Evolutionary conservation across 192 early-diverging fungal genomes (phyloP), one percentile per base, ranked within the genome.

Genomic region (Obelidium mucronatum): DNA sequence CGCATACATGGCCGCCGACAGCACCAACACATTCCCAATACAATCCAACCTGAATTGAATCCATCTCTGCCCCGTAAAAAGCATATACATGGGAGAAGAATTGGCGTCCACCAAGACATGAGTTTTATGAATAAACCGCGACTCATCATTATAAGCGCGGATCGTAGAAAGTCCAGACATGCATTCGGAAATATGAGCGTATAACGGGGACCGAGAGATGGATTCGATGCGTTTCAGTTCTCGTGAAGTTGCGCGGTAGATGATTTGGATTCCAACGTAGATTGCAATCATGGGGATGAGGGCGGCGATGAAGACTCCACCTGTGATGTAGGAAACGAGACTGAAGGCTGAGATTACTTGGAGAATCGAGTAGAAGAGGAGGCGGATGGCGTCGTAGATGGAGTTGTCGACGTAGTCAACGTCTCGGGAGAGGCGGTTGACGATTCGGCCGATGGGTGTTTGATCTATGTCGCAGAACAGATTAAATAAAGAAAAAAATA

Each of bases 241-340:
- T 26, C 79, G 76, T n/a, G 91, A 92, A 1, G 92, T 90, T 1
- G 86, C 73, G 40, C 93, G 82, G 81, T 96, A 98, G 51, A 94
- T 83, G 5, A 83, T 73, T 22, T 93, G 92, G 5, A 93, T 79
- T 35, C 85, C 79, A 75, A 89, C 93, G 81, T 96, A 96, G n/a
- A 91, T 58, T 13, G 87, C 69, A n/a, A 94, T 68, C 28, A 95
- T 83, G 0, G 94, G 93, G 3, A 90, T 79, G 19, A 96, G 77
- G 0, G 84, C 75, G 69, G 93, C 93, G 34, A 90, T 87, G 40
- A 86, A 78, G 34, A 93, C n/a, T 13, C 89, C 84, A 36, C 71
- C 66, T 4, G 85, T 74, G 1, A 93, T 74, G 0, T 19, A 5
- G 2, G 39, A 36, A 24, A 35, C 35, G 19, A 35, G 6, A 30